Evolutionary conservation across 441 rosid genomes (phyloP).

Genomic region (Gossypium trilobum): DNA sequence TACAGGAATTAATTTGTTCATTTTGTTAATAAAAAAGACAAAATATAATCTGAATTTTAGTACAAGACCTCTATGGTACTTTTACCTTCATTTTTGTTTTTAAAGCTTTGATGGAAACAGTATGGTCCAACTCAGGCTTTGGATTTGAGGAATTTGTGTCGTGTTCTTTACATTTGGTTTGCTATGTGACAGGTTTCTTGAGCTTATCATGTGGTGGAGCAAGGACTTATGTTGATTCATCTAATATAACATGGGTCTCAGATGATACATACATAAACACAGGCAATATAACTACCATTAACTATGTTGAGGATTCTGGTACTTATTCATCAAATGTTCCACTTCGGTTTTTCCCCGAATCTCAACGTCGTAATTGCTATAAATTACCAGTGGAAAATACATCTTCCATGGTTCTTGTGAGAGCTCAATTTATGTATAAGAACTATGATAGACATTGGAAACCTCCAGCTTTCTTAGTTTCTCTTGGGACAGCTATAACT

Average conservation of each 20-base stretch:
- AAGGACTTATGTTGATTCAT: conserved; percentile 33
- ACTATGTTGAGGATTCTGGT: conserved; percentile 23
- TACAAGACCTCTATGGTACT: too few relatives aligned
- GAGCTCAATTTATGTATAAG: conserved; percentile 61
- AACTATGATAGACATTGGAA: conserved; percentile 53
- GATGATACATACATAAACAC: conserved; percentile 43
- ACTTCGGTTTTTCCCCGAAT: conserved; percentile 55
- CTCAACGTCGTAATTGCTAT: conserved; percentile 43
- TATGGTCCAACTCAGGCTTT: not conserved
- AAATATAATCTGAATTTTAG: too few relatives aligned
- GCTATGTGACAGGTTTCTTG: conserved; percentile 56
- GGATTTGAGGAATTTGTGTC: not conserved
- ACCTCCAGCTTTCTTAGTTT: conserved; percentile 64
- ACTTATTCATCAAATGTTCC: conserved; percentile 29
- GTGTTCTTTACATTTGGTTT: not conserved
- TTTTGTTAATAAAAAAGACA: too few relatives aligned
- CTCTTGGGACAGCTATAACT: conserved; percentile 57
- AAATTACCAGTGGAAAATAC: conserved; percentile 43
- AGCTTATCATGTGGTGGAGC: conserved; percentile 76
- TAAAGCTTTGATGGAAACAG: not conserved
- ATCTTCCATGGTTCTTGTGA: conserved; percentile 50
- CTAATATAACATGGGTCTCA: conserved; percentile 58
- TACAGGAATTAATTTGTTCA: too few relatives aligned
- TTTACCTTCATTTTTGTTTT: not conserved
- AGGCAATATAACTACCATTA: conserved; percentile 46